Percentiles rank a stretch among this genome's conserved stretches.
phyloP scores from a whole-genome alignment of 2,329 filamentous ascomycete species.

The Neocucurbitaria cava region DNA sequence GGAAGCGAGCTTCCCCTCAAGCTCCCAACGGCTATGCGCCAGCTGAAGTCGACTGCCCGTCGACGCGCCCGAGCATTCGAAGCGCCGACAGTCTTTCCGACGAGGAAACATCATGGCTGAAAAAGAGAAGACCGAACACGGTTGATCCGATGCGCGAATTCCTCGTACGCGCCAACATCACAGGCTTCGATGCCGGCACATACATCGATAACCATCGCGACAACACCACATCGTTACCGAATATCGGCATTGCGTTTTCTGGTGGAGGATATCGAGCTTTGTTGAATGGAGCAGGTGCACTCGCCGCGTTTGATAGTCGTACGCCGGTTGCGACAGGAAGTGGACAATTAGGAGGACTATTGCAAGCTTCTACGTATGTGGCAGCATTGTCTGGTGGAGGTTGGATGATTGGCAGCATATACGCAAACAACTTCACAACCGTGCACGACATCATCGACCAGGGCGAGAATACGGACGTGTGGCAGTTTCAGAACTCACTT shows the following conservation, averaged over 20 bases:
- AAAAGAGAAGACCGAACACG: slow-evolving; percentile 74
- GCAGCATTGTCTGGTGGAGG: slow-evolving; percentile 81
- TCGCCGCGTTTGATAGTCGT: slow-evolving; percentile 80
- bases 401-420: slow-evolving; percentile 85
- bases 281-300: slow-evolving; percentile 79
- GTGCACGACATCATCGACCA: slow-evolving; percentile 64
- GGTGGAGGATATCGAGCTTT: slow-evolving; percentile 89
- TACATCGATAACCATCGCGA: slow-evolving; percentile 70
- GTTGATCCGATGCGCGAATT: slow-evolving; percentile 77
- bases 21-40: slow-evolving; percentile 77
- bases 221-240: slow-evolving; percentile 67
- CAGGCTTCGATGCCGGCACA: slow-evolving; percentile 74
- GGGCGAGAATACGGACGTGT: slow-evolving; percentile 57
- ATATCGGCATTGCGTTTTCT: slow-evolving; percentile 78
- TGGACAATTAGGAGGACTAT: slow-evolving; percentile 78
- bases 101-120: slow-evolving; percentile 77
- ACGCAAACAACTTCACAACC: slow-evolving; percentile 77
- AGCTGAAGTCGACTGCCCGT: slow-evolving; percentile 70
- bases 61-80: slow-evolving; percentile 72
- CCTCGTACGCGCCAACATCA: slow-evolving; percentile 73
- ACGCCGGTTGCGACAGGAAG: slow-evolving; percentile 66
- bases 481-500: slow-evolving; percentile 70
- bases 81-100: slow-evolving; percentile 67
- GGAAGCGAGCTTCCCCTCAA: slow-evolving; percentile 58
- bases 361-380: slow-evolving; percentile 83